phyloP scores from a whole-genome alignment of 1,284 basidiomycete species.

The Ustilago curta region DNA sequence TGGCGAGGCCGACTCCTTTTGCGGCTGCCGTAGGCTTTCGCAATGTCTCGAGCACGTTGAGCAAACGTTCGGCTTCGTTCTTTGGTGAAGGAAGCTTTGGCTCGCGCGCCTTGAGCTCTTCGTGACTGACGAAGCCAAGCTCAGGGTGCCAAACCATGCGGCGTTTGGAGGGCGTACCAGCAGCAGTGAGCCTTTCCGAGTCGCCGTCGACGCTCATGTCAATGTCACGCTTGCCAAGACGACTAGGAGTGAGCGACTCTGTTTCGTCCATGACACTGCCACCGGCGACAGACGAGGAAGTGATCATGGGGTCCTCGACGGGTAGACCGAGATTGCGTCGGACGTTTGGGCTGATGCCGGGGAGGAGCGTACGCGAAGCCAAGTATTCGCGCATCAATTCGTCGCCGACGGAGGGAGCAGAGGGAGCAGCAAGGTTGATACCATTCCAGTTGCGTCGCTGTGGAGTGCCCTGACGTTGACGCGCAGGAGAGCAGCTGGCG shows the following conservation, averaged over 20 bases:
- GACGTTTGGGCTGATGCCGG: constrained; percentile 32
- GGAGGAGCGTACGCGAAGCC: constrained; percentile 40
- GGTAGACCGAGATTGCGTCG: constrained; percentile 27
- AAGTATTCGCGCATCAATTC: constrained; percentile 58
- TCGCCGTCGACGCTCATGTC: constrained; percentile 55
- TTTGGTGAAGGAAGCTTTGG: constrained; percentile 64
- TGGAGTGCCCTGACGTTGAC: constrained; percentile 29
- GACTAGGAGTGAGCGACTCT: constrained; percentile 37
- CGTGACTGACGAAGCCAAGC: constrained; percentile 62
- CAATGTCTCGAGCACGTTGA: constrained; percentile 69
- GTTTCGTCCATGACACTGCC: constrained; percentile 41
- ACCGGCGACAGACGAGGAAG: constrained; percentile 26
- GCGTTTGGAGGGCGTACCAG: constrained; percentile 52
- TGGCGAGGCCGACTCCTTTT: constrained; percentile 30
- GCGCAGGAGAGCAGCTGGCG: constrained; percentile 27
- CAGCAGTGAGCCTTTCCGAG: constrained; percentile 26
- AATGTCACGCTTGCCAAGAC: constrained; percentile 45
- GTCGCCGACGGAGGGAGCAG: constrained; percentile 47
- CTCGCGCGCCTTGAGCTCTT: constrained; percentile 59
- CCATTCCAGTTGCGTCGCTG: constrained; percentile 56
- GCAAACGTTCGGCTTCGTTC: constrained; percentile 70
- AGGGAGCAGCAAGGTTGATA: constrained; percentile 56
- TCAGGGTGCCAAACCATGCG: constrained; percentile 66
- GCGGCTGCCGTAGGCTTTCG: constrained; percentile 64
- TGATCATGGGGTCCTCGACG: constrained; percentile 22